Evolutionary conservation across 257 asterid genomes (phyloP), one percentile per base, ranked within the genome.

Genomic region (Solanum pimpinellifolium): DNA sequence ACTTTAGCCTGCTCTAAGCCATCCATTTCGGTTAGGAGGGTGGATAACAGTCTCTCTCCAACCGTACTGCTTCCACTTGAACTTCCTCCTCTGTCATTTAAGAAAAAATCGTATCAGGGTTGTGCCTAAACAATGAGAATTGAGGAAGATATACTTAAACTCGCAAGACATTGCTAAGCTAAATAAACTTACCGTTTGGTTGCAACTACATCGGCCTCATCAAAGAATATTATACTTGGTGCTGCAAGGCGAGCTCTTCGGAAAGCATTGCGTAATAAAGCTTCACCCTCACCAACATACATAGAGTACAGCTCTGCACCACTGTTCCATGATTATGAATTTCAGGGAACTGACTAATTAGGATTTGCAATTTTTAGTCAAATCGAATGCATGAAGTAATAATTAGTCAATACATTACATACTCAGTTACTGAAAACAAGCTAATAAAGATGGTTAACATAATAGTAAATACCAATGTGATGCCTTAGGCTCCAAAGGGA

Each of bases 201-300:
- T 88, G 96, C 99, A 87, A 95, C 93, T 37, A 93, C 96, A 87
- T 97, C 99, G 78, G 97, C 99, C 90, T 97, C 99, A 25, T 97
- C 99, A 66, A 97, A 95, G 88, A 97, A 97, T 84, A 97, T 92
- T 86, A 97, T 95, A 94, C 99, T 97, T 73, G 99, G 99, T 42
- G 99, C 94, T 72, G 98, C 98, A 91, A 97, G 98, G 70, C 96
- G 94, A 80, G 99, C 99, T 93, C 95, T 94, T 29, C 95, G 93
- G 88, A 97, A 97, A 39, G 96, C 93, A 85, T 94, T 93, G 35
- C 99, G 98, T 91, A 97, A 80, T 84, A 97, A 90, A 85, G 99
- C 96, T 93, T 97, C 99, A 49, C 99, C 99, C 88, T 97, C 99
- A 69, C 99, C 99, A 88, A 97, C 99, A 86, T 97, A 97, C 99